phyloP scores from a whole-genome alignment of 2,329 filamentous ascomycete genomes.

The Calonectria leucothoes region DNA sequence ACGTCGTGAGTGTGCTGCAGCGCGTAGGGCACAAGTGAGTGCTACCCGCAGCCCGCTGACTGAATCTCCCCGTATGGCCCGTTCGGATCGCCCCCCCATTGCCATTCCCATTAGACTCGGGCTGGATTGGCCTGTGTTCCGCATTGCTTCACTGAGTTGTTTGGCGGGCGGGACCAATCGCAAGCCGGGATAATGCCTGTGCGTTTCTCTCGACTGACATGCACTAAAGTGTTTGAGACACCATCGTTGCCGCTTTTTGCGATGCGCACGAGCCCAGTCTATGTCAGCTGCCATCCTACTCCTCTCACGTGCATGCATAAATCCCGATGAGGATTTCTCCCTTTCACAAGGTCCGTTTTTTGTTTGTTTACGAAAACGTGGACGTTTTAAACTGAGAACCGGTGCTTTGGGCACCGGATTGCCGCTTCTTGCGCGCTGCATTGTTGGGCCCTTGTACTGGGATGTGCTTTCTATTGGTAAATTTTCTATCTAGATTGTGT shows the following conservation, averaged over 20 bases:
- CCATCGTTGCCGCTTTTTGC: slow-evolving; percentile 7
- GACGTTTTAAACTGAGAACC: neutral
- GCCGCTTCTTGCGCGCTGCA: neutral
- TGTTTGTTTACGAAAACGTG: neutral
- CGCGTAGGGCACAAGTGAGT: neutral
- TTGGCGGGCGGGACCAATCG: slow-evolving; percentile 11
- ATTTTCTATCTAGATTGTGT: neutral
- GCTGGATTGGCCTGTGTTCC: slow-evolving; percentile 7
- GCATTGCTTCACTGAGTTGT: slow-evolving; percentile 20
- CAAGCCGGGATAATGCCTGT: neutral
- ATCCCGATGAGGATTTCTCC: neutral
- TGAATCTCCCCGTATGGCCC: neutral
- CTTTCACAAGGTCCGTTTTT: neutral
- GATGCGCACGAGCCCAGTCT: neutral
- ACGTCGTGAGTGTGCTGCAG: too few relatives aligned
- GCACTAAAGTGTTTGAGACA: neutral
- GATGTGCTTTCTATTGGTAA: neutral
- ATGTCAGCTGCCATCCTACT: neutral
- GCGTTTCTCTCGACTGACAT: neutral
- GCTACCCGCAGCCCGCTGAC: neutral
- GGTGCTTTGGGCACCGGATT: neutral
- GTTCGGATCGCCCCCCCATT: neutral
- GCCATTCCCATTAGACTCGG: neutral
- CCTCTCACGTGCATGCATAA: neutral
- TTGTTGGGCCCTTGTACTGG: neutral